Percentiles rank a stretch among this genome's conserved stretches.
phyloP scores from a whole-genome alignment of 1,284 basidiomycete species.

The Cutaneotrichosporon sp. region DNA sequence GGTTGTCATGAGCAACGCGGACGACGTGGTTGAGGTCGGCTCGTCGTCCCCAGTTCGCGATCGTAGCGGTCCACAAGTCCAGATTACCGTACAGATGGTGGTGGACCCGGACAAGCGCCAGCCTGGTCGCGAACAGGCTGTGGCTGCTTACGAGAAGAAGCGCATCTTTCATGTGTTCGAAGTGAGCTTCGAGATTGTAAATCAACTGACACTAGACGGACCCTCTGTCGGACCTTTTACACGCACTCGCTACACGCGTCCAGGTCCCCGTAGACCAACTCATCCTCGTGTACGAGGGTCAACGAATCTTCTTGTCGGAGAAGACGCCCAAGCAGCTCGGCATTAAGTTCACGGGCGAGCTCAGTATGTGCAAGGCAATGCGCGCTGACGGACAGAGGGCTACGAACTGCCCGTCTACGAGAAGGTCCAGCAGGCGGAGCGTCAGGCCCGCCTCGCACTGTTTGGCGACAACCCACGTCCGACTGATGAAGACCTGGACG shows the following conservation, averaged over 20 bases:
- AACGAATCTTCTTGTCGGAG: constrained; percentile 23
- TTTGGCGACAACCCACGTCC: background rate
- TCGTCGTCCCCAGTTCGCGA: constrained; percentile 11
- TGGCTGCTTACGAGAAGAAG: constrained; percentile 32
- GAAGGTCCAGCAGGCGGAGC: constrained; percentile 20
- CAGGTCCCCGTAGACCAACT: constrained; percentile 32
- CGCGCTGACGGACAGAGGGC: constrained; percentile 27
- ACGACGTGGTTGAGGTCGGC: background rate
- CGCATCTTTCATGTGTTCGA: constrained; percentile 24
- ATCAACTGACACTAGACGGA: constrained; percentile 27
- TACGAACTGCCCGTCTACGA: constrained; percentile 38
- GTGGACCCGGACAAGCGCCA: constrained; percentile 29
- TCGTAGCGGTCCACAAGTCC: constrained; percentile 9
- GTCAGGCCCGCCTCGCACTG: constrained; percentile 7
- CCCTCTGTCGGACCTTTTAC: constrained; percentile 25
- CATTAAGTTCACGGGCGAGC: constrained; percentile 29
- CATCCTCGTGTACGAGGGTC: constrained; percentile 33
- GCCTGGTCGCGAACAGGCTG: constrained; percentile 28
- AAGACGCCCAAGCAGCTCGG: constrained; percentile 32
- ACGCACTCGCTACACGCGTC: constrained; percentile 27
- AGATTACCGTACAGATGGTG: constrained; percentile 37
- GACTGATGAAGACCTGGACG: background rate
- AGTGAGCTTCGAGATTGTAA: background rate
- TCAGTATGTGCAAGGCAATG: constrained; percentile 28
- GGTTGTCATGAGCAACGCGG: background rate